phyloP scores from a whole-genome alignment of 768 basidiomycete species.

The Megacollybia marginata region DNA sequence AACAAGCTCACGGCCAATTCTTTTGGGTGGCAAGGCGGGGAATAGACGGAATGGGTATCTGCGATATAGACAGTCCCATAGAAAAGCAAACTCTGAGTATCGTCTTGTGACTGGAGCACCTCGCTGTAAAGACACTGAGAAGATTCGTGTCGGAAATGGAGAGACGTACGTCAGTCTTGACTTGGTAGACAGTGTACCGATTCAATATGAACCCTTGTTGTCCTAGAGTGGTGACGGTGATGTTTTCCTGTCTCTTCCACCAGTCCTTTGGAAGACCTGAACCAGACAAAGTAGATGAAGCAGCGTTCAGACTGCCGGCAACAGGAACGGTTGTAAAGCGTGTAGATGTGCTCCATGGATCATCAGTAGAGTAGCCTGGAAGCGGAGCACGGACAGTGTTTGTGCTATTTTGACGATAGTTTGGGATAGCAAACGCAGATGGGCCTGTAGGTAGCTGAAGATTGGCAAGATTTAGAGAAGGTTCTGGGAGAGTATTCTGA shows the following conservation, averaged over 20 bases:
- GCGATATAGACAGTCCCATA: slow-evolving; percentile 79
- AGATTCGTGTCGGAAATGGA: neutral
- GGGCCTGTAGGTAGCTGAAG: slow-evolving; percentile 36
- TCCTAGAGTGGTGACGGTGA: slow-evolving; percentile 67
- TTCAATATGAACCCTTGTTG: slow-evolving; percentile 91
- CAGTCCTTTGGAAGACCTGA: slow-evolving; percentile 72
- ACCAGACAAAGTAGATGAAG: slow-evolving; percentile 51
- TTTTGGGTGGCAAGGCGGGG: slow-evolving; percentile 83
- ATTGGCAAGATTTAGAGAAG: slow-evolving; percentile 55
- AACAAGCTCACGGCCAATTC: slow-evolving; percentile 68
- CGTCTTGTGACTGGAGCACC: slow-evolving; percentile 69
- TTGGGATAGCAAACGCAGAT: slow-evolving; percentile 39
- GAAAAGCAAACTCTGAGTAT: slow-evolving; percentile 89
- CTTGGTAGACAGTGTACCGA: slow-evolving; percentile 78
- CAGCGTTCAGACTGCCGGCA: slow-evolving; percentile 7
- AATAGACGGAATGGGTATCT: slow-evolving; percentile 94
- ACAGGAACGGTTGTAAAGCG: slow-evolving; percentile 26
- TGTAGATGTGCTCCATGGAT: slow-evolving; percentile 54
- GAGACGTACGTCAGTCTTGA: slow-evolving; percentile 65
- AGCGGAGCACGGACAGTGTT: slow-evolving; percentile 33
- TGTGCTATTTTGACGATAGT: slow-evolving; percentile 36
- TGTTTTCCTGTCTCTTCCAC: slow-evolving; percentile 79
- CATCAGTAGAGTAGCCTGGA: slow-evolving; percentile 45
- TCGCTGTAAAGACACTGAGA: slow-evolving; percentile 30
- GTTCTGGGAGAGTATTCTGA: slow-evolving; percentile 73